Evolutionary conservation across 257 asterid species (phyloP).

Genomic region (Solanum sparsipilum): DNA sequence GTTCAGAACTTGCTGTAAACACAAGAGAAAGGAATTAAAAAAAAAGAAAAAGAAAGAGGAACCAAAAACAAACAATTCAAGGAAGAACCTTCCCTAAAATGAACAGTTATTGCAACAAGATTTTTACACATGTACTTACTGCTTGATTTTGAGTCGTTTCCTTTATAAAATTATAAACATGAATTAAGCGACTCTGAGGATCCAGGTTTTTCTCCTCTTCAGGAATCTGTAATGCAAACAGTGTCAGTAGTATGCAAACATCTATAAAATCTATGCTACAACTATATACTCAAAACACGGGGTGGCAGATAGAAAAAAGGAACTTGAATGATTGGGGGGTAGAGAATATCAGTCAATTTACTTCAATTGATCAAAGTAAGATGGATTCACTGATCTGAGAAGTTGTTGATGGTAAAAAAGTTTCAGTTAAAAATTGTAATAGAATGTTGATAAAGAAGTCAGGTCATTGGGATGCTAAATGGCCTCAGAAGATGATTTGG

Average conservation of each 20-base stretch:
- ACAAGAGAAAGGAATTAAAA: neutral
- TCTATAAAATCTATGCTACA: neutral
- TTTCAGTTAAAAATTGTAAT: neutral
- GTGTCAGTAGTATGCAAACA: neutral
- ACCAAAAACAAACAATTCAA: neutral
- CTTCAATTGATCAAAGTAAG: neutral
- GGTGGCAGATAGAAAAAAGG: neutral
- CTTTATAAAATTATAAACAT: constrained; percentile 50
- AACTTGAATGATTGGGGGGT: neutral
- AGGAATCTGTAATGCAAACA: constrained; percentile 34
- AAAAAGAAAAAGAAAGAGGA: neutral
- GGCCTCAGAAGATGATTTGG: neutral
- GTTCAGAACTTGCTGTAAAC: constrained; percentile 37
- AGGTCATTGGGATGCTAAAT: neutral
- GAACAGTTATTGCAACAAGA: neutral
- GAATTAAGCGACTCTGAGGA: constrained; percentile 47
- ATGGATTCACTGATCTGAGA: neutral
- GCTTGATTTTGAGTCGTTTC: constrained; percentile 45
- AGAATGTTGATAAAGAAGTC: neutral
- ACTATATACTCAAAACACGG: neutral
- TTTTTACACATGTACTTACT: constrained; percentile 13
- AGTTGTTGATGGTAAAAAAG: neutral
- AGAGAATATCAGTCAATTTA: neutral
- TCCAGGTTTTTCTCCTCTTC: constrained; percentile 64
- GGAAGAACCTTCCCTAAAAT: neutral